Evolutionary conservation across 2,329 filamentous ascomycete species (phyloP).

Genomic region (Hypocrella siamensis): DNA sequence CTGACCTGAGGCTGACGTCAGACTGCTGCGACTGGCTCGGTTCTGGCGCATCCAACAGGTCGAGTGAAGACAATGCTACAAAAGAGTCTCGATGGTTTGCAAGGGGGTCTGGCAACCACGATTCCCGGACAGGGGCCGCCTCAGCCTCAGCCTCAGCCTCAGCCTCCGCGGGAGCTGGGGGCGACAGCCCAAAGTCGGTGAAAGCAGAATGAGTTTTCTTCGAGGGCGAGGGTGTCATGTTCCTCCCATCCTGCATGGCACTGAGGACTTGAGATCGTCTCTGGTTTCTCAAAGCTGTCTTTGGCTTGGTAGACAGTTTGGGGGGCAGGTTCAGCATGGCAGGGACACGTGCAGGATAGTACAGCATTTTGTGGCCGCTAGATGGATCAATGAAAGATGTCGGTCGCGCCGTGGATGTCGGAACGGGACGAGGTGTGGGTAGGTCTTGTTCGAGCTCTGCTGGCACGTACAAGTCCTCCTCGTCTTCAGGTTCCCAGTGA

Average conservation of each 20-base stretch:
- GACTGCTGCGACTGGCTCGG: constrained; percentile 5
- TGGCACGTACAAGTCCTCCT: constrained; percentile 11
- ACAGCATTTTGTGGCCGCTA: constrained; percentile 71
- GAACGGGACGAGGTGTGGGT: constrained; percentile 11
- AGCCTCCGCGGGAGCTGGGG: constrained; percentile 5
- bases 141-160: too few species aligned
- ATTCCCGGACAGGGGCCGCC: constrained; percentile 9
- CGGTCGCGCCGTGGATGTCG: constrained; percentile 20
- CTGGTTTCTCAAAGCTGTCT: constrained; percentile 46
- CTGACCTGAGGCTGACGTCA: neutral
- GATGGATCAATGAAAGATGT: constrained; percentile 46
- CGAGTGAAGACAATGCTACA: constrained; percentile 14
- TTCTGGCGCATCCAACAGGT: constrained; percentile 7
- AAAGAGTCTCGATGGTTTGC: constrained; percentile 21
- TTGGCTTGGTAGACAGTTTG: constrained; percentile 61
- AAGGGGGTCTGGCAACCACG: constrained; percentile 32
- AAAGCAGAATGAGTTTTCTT: constrained; percentile 10
- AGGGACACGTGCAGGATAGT: constrained; percentile 88
- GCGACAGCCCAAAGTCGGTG: constrained; percentile 4
- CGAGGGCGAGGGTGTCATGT: constrained; percentile 1
- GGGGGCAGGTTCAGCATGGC: constrained; percentile 86
- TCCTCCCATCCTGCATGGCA: constrained; percentile 28
- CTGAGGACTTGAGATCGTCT: constrained; percentile 60
- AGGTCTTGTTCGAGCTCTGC: constrained; percentile 7
- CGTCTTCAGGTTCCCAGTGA: constrained; percentile 46